Conservation (phyloP, 2,329 filamentous ascomycete species). For the Juglanconis juglandina region DNA sequence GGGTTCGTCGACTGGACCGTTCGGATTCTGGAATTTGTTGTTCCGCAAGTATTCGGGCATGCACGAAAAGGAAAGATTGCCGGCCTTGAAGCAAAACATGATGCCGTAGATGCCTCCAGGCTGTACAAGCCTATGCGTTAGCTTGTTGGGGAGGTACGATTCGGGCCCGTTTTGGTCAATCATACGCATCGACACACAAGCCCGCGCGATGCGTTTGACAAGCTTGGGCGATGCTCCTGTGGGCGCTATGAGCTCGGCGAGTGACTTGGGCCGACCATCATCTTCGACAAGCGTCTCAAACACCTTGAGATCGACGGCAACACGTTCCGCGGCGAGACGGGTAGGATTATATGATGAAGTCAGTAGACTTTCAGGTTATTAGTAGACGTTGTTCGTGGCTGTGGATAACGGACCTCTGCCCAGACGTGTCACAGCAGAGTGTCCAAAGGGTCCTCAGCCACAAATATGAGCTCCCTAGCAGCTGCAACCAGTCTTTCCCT, state of each 20-base stretch:
- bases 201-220: neutral
- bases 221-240: neutral
- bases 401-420: too few relatives aligned
- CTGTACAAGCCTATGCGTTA: neutral
- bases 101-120: neutral
- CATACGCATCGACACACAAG: neutral
- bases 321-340: neutral
- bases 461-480: too few relatives aligned
- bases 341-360: conserved; percentile 19
- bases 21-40: neutral
- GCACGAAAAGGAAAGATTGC: neutral
- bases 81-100: neutral
- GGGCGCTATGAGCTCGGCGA: neutral
- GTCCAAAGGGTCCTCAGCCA: too few relatives aligned
- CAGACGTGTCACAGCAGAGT: too few relatives aligned
- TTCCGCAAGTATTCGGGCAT: neutral
- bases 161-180: neutral
- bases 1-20: neutral
- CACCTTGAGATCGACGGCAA: neutral
- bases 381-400: too few relatives aligned
- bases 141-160: neutral
- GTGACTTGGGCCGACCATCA: neutral
- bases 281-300: neutral
- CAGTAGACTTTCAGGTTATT: too few relatives aligned
- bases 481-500: too few relatives aligned